Evolutionary conservation across 306 rosid genomes (phyloP), one percentile per base, ranked within the genome.

Genomic region (Casuarina cunninghamiana): DNA sequence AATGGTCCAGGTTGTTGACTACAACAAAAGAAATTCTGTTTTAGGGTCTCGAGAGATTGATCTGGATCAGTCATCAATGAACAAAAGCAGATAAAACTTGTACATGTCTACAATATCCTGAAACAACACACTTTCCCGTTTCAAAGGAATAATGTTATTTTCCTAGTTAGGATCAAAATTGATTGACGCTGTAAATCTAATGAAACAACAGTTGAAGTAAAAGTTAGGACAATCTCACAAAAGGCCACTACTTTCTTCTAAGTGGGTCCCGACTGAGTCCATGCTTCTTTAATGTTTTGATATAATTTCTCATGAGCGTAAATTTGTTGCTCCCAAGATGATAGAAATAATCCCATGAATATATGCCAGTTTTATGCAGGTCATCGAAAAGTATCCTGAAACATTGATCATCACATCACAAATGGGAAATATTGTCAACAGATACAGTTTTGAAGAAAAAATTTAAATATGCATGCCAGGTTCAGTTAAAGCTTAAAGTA

Each of bases 351-450:
- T 88, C 96, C 98, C 98, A 94, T 0, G 96, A 89, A 87, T 84
- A 88, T 43, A 94, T 94, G 44, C 98, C 96, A 12, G 93, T 94
- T 85, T 89, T 92, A 76, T 90, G 97, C 89, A 92, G 90, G 86
- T 94, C 97, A 71, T 94, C 97, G 13, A 94, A 94, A 73, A 84
- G 66, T 50, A 94, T 77, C 93, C 95, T 92, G 85, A 50, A 77
- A 70, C 70, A 80, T 60, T 81, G 72, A 81, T 37, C 73, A 79
- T 32, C 73, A 72, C 53, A 45, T 11, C 68, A 69, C 61, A 13
- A 5, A 32, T 37, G 12, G 69, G 3, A 35, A 69, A 42, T 2
- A 4, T 65, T 55, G 60, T 6, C 15, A 13, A 6, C 13, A 0
- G 13, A 43, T 3, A 7, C 8, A 68, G 19, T 75, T 77, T 3